Percentiles rank a stretch among this genome's conserved stretches.
Evolutionary conservation across 2,329 filamentous ascomycete genomes (phyloP).

Genomic region (Amauroascus verrucosus): DNA sequence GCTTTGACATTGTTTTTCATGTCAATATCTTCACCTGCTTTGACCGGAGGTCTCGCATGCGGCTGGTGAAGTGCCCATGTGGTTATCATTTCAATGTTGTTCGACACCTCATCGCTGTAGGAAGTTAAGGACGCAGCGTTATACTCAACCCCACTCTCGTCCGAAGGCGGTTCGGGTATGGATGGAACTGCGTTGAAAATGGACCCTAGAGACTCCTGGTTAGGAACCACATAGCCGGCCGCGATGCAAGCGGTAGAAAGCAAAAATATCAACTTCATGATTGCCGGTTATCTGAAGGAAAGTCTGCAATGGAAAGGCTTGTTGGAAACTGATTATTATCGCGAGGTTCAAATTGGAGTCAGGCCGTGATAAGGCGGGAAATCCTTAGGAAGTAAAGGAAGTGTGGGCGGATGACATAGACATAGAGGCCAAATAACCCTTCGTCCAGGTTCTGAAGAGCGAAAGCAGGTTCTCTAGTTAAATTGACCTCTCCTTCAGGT

Average conservation of each 20-base stretch:
- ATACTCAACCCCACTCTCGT: background rate
- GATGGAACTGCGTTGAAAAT: background rate
- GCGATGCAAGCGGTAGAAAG: slow-evolving; percentile 39
- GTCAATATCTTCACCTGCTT: background rate
- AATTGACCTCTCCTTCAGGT: background rate
- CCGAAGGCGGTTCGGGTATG: background rate
- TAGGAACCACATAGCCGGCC: slow-evolving; percentile 42
- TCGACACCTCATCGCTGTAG: background rate
- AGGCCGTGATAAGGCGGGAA: background rate
- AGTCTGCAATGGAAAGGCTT: background rate
- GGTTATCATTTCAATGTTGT: slow-evolving; percentile 1
- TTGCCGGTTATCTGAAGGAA: background rate
- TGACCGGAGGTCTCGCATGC: background rate
- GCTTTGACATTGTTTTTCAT: background rate
- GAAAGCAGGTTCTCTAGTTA: background rate
- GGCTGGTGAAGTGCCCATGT: background rate
- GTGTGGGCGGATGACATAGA: background rate
- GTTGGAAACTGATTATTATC: background rate
- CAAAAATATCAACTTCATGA: slow-evolving; percentile 41
- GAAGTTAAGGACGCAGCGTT: background rate
- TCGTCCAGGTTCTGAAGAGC: background rate
- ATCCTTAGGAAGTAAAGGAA: background rate
- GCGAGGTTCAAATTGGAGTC: background rate
- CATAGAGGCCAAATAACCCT: background rate
- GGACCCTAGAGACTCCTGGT: slow-evolving; percentile 35